Evolutionary conservation across 2,329 filamentous ascomycete species (phyloP).

Genomic region (Stachybotrys echinatus): DNA sequence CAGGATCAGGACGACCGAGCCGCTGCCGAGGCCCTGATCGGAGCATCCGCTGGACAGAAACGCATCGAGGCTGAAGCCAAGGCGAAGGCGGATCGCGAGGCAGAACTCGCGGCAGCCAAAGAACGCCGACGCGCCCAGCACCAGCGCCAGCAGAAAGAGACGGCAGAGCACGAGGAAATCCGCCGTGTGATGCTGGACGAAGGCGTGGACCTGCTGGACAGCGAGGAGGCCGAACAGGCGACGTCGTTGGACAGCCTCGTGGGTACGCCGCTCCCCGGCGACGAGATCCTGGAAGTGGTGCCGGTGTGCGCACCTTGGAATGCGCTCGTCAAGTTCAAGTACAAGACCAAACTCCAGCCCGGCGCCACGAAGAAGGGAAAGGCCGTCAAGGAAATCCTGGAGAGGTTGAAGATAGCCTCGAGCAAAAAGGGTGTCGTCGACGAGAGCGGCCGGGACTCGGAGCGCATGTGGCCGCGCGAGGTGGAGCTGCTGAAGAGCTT

Average conservation of each 20-base stretch:
- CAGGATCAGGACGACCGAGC: slow-evolving; percentile 92
- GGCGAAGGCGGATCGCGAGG: slow-evolving; percentile 62
- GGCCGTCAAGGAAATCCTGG: slow-evolving; percentile 84
- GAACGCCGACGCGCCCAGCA: slow-evolving; percentile 78
- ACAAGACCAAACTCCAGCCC: slow-evolving; percentile 92
- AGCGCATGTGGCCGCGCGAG: slow-evolving; percentile 80
- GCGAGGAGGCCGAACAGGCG: slow-evolving; percentile 49
- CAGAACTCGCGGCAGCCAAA: slow-evolving; percentile 63
- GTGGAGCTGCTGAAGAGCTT: slow-evolving; percentile 76
- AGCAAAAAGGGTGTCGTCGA: slow-evolving; percentile 54
- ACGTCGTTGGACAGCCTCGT: slow-evolving; percentile 65
- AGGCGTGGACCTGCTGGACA: slow-evolving; percentile 54
- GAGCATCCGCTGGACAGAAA: slow-evolving; percentile 62
- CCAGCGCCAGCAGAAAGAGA: slow-evolving; percentile 67
- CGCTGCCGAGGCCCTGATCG: slow-evolving; percentile 81
- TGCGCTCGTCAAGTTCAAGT: slow-evolving; percentile 69
- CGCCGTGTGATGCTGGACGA: slow-evolving; percentile 56
- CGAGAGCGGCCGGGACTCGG: slow-evolving; percentile 54
- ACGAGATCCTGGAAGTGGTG: slow-evolving; percentile 69
- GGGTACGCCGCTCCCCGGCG: slow-evolving; percentile 71
- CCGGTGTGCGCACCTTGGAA: slow-evolving; percentile 61
- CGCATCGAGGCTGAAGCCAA: slow-evolving; percentile 63
- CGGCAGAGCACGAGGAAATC: slow-evolving; percentile 70
- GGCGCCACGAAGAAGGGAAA: slow-evolving; percentile 90
- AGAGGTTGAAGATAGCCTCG: slow-evolving; percentile 68